Percentiles rank a stretch among this genome's conserved stretches.
Conservation (phyloP, 306 rosid species). For the Psophocarpus tetragonolobus region DNA sequence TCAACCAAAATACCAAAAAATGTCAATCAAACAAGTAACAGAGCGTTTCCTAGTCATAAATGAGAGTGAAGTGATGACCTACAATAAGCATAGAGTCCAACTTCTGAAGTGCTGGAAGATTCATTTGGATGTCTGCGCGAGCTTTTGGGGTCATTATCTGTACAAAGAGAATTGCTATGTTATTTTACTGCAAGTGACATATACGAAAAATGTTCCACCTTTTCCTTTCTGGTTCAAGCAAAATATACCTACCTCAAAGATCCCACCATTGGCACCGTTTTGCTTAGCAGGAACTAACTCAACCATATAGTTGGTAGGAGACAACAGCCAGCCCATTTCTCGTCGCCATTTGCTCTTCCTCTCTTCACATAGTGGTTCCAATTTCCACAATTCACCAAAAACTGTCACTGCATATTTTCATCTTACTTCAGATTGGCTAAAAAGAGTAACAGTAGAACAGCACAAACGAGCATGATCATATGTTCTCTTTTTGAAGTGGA, state of each 20-base stretch:
- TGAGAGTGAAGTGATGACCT: constrained; percentile 47
- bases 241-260: constrained; percentile 79
- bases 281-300: constrained; percentile 93
- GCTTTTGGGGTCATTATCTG: constrained; percentile 95
- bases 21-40: neutral
- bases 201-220: neutral
- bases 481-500: neutral
- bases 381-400: constrained; percentile 93
- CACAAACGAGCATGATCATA: neutral
- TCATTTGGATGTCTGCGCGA: constrained; percentile 74
- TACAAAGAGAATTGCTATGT: constrained; percentile 23
- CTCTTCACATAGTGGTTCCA: constrained; percentile 85
- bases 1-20: constrained; percentile 23
- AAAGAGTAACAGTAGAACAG: constrained; percentile 7
- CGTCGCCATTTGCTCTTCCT: constrained; percentile 71
- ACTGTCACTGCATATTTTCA: constrained; percentile 60
- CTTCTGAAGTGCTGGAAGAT: constrained; percentile 92
- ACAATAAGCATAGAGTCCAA: constrained; percentile 93
- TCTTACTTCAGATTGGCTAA: neutral
- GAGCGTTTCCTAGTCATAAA: neutral
- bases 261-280: constrained; percentile 72
- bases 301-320: constrained; percentile 91
- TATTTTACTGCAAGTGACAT: constrained; percentile 5
- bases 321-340: constrained; percentile 89
- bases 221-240: constrained; percentile 18